phyloP scores from a whole-genome alignment of 1,139 yeast species.

The Sugiyamaella novakii region DNA sequence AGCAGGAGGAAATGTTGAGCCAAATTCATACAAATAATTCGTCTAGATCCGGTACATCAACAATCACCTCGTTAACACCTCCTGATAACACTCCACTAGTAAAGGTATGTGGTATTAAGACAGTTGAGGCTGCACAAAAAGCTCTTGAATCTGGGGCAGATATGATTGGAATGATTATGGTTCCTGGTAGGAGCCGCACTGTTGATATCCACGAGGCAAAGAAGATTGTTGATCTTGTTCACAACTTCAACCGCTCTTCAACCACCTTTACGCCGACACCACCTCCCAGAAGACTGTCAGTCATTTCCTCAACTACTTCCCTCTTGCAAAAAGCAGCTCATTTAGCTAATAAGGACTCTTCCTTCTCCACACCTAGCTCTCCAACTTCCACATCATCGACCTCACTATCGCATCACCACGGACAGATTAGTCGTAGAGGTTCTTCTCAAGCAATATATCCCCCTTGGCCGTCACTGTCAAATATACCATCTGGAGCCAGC shows the following conservation, averaged over 20 bases:
- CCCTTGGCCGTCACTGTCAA: conserved; percentile 14
- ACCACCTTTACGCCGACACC: background rate
- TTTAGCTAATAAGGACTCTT: conserved; percentile 2
- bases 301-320: conserved; percentile 9
- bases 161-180: conserved; percentile 80
- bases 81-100: conserved; percentile 44
- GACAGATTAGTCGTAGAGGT: conserved; percentile 4
- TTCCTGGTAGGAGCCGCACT: conserved; percentile 78
- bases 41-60: background rate
- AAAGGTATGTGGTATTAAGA: conserved; percentile 82
- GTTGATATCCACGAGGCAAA: conserved; percentile 57
- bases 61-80: background rate
- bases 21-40: conserved; percentile 8
- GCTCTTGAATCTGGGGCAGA: conserved; percentile 77
- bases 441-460: conserved; percentile 3
- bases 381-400: conserved; percentile 7
- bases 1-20: background rate
- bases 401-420: background rate
- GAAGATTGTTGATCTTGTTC: conserved; percentile 50
- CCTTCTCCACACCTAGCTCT: conserved; percentile 1
- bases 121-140: conserved; percentile 63
- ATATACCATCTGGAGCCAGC: conserved; percentile 10
- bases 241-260: conserved; percentile 21
- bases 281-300: conserved; percentile 13
- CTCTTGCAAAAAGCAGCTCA: conserved; percentile 15